Evolutionary conservation across 2,329 filamentous ascomycete species (phyloP).

Genomic region (Penicillium sp.): DNA sequence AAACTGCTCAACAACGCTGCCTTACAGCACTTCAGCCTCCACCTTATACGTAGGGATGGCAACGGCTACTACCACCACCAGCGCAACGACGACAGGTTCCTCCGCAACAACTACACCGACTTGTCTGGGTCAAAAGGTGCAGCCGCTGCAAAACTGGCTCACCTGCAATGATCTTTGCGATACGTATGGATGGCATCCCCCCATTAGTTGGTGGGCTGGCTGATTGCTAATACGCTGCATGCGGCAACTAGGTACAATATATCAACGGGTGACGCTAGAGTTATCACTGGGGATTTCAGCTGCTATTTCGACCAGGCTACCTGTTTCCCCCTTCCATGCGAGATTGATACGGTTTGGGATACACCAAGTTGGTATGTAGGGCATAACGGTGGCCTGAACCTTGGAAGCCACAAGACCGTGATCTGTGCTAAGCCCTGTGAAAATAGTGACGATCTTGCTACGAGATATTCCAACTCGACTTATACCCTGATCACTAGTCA

Average conservation of each 20-base stretch:
- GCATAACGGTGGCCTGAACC: no score
- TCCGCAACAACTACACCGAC: background rate
- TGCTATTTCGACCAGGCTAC: background rate
- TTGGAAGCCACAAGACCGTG: background rate
- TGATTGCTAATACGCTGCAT: background rate
- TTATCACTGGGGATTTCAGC: background rate
- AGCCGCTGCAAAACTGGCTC: background rate
- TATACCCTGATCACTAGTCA: background rate
- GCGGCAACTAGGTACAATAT: background rate
- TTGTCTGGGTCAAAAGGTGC: background rate
- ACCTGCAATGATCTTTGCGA: constrained; percentile 3
- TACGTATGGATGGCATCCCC: background rate
- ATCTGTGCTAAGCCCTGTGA: background rate
- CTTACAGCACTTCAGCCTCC: constrained; percentile 1
- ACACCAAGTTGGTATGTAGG: background rate
- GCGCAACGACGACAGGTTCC: background rate
- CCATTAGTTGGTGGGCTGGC: background rate
- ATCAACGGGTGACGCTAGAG: background rate
- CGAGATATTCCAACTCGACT: background rate
- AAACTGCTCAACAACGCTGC: constrained; percentile 1
- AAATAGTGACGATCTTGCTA: background rate
- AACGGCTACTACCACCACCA: background rate
- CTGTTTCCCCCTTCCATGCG: constrained; percentile 1
- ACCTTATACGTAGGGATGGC: background rate
- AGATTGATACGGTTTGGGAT: background rate